Conservation (phyloP, 2,329 filamentous ascomycete species). For the Magnaporthiopsis rhizophila region DNA sequence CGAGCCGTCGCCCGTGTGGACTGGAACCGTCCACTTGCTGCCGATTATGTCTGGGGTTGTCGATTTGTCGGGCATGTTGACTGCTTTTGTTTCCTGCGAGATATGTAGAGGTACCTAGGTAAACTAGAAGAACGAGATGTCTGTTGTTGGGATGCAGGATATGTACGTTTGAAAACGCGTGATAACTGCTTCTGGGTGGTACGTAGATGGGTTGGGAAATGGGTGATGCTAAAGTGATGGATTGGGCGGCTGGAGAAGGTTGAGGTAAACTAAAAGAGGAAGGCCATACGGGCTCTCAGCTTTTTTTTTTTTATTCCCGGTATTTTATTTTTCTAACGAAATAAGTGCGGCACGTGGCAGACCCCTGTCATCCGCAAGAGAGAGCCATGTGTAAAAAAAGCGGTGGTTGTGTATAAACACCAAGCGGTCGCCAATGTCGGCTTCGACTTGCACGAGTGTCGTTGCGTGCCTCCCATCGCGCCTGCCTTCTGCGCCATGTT, state of each 20-base stretch:
- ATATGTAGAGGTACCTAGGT: background rate
- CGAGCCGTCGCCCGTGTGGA: background rate
- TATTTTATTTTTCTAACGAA: background rate
- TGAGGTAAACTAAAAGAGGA: background rate
- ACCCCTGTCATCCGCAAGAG: no score
- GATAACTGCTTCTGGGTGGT: background rate
- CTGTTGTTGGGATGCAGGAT: background rate
- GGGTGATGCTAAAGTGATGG: background rate
- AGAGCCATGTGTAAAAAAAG: background rate
- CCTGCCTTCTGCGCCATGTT: background rate
- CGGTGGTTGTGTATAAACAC: background rate
- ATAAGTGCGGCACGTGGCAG: background rate
- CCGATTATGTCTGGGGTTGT: no score
- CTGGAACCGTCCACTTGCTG: no score
- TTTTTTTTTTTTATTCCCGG: background rate
- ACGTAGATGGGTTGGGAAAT: background rate
- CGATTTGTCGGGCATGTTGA: no score
- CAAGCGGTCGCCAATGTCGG: background rate
- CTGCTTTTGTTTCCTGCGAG: background rate
- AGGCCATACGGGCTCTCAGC: background rate
- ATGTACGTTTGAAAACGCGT: background rate
- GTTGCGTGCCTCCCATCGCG: background rate
- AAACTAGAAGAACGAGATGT: background rate
- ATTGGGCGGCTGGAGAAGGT: background rate
- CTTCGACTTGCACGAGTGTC: background rate